Percentiles rank a stretch among this genome's conserved stretches.
Conservation (phyloP, 306 rosid genomes). For the Ceratonia siliqua region DNA sequence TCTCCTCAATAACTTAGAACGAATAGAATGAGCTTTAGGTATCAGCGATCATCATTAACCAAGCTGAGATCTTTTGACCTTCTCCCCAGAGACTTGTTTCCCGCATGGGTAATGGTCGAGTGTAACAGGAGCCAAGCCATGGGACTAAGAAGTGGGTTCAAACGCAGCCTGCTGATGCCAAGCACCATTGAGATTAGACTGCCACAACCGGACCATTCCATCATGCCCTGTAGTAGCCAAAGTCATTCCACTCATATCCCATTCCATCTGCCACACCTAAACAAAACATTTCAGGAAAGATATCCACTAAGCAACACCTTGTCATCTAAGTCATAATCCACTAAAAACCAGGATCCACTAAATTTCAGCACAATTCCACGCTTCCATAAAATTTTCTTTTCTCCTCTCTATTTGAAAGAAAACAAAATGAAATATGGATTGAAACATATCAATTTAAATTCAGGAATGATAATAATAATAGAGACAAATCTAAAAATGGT, state of each 20-base stretch:
- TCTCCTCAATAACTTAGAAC: slow-evolving; percentile 14
- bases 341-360: background rate
- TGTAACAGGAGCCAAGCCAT: background rate
- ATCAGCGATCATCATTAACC: background rate
- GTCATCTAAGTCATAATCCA: background rate
- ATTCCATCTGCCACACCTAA: slow-evolving; percentile 95
- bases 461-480: slow-evolving; percentile 9
- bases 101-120: background rate
- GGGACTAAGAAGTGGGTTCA: slow-evolving; percentile 63
- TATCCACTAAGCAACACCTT: slow-evolving; percentile 3
- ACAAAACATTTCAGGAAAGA: slow-evolving; percentile 25
- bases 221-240: slow-evolving; percentile 85
- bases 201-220: slow-evolving; percentile 83
- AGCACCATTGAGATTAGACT: slow-evolving; percentile 75
- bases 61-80: background rate
- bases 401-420: background rate
- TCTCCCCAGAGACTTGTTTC: slow-evolving; percentile 6
- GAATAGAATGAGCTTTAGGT: slow-evolving; percentile 8
- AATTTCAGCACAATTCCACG: background rate
- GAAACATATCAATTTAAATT: background rate
- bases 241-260: slow-evolving; percentile 99
- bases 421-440: background rate
- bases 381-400: background rate
- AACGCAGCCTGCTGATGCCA: slow-evolving; percentile 92
- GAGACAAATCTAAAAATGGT: slow-evolving; percentile 6